phyloP scores from a whole-genome alignment of 306 rosid genomes.

The Purshia tridentata region DNA sequence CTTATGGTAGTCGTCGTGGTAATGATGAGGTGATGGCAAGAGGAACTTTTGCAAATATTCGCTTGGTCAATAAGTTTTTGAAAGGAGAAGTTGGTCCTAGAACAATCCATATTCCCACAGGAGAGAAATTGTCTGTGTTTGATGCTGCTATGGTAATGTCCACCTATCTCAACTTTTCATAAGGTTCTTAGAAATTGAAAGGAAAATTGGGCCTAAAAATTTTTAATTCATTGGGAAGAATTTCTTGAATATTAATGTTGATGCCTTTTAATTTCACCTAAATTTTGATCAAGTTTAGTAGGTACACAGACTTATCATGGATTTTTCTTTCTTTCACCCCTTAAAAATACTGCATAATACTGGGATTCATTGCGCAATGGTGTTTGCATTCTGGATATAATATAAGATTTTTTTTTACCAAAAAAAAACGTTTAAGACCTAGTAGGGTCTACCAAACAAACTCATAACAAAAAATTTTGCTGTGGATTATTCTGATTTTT shows the following conservation, averaged over 20 bases:
- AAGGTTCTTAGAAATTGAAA: neutral
- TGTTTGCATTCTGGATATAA: too few relatives aligned
- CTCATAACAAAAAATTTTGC: too few relatives aligned
- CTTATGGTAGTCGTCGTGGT: conserved; percentile 98
- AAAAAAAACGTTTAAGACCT: too few relatives aligned
- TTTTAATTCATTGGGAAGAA: neutral
- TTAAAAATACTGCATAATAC: too few relatives aligned
- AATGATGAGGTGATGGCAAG: conserved; percentile 92
- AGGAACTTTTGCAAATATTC: conserved; percentile 94
- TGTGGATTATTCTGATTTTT: too few relatives aligned
- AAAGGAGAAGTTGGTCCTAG: conserved; percentile 96
- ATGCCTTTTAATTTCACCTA: neutral
- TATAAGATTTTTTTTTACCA: too few relatives aligned
- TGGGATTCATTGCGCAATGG: too few relatives aligned
- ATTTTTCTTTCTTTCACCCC: too few relatives aligned
- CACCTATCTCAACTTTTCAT: conserved; percentile 20
- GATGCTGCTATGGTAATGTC: conserved; percentile 75
- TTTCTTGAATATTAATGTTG: neutral
- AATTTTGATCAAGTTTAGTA: too few relatives aligned
- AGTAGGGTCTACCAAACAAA: too few relatives aligned
- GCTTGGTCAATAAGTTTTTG: conserved; percentile 83
- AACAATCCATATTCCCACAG: conserved; percentile 80
- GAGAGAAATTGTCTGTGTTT: conserved; percentile 84
- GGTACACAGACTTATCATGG: too few relatives aligned
- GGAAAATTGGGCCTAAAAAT: neutral